Evolutionary conservation across 305 asterid species (phyloP).

Genomic region (Fraxinus floribunda): DNA sequence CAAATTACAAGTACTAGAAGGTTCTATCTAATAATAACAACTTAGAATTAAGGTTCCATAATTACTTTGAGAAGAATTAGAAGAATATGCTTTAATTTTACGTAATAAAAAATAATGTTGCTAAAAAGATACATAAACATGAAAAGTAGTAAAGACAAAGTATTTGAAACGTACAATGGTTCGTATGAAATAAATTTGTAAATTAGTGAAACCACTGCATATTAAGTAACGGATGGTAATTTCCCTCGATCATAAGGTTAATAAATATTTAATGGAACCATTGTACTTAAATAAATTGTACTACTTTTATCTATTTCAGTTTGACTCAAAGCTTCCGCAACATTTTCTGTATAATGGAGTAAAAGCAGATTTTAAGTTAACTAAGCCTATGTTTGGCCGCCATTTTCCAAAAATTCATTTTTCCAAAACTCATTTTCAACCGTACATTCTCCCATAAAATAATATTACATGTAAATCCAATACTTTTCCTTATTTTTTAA

Average conservation of each 20-base stretch:
- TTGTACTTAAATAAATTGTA: neutral
- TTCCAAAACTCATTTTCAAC: neutral
- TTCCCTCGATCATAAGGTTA: neutral
- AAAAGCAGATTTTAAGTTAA: neutral
- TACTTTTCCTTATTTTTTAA: too few relatives aligned
- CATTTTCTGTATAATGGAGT: neutral
- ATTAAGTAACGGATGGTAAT: neutral
- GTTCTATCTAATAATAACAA: neutral
- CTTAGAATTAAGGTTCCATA: neutral
- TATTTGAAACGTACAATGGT: neutral
- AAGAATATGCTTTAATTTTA: neutral
- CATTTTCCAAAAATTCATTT: neutral
- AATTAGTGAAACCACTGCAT: neutral
- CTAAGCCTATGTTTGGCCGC: neutral
- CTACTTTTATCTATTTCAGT: neutral
- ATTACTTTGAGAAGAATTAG: neutral
- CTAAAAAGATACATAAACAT: neutral
- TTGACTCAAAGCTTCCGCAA: neutral
- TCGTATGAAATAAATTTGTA: neutral
- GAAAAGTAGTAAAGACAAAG: neutral
- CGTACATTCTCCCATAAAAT: neutral
- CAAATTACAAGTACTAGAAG: neutral
- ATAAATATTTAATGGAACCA: neutral
- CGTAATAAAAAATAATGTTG: neutral
- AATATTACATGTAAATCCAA: neutral